Evolutionary conservation across 2,329 filamentous ascomycete species (phyloP).

Genomic region (Trichoderma koningiopsis): DNA sequence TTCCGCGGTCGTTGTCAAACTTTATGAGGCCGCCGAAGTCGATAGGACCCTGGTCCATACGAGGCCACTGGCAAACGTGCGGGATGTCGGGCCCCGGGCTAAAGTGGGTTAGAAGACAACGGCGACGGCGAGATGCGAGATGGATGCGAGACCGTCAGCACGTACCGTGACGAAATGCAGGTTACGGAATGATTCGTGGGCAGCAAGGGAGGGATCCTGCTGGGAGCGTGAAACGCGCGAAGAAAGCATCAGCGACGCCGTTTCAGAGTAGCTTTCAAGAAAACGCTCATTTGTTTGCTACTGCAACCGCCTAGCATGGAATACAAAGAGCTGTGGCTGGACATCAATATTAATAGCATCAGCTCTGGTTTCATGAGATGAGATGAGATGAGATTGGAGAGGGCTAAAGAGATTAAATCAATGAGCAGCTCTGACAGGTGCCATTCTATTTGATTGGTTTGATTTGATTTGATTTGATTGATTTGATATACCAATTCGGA

Average conservation of each 20-base stretch:
- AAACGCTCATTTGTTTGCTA: background rate
- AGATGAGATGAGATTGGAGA: background rate
- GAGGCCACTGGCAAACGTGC: background rate
- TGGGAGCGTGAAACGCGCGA: background rate
- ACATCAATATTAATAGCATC: background rate
- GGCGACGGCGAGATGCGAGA: conserved; percentile 22
- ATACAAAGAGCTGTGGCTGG: background rate
- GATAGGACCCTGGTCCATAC: conserved; percentile 4
- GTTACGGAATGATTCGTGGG: conserved; percentile 34
- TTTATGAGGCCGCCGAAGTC: background rate
- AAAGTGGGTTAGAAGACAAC: background rate
- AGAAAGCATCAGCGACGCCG: background rate
- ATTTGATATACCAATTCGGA: background rate
- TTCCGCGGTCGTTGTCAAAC: conserved; percentile 3
- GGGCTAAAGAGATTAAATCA: background rate
- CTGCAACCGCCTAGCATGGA: background rate
- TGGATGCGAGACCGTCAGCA: conserved; percentile 22
- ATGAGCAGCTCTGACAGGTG: background rate
- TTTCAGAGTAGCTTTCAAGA: background rate
- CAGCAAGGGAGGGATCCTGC: background rate
- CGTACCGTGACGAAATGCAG: background rate
- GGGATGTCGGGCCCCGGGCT: background rate
- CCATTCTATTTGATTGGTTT: background rate
- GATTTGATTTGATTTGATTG: background rate
- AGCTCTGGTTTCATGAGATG: background rate